These are phyloP conservation scores for Plantago lanceolata DNA, from an alignment of 305 asterid species.

Conservation along the genomic window DNA sequence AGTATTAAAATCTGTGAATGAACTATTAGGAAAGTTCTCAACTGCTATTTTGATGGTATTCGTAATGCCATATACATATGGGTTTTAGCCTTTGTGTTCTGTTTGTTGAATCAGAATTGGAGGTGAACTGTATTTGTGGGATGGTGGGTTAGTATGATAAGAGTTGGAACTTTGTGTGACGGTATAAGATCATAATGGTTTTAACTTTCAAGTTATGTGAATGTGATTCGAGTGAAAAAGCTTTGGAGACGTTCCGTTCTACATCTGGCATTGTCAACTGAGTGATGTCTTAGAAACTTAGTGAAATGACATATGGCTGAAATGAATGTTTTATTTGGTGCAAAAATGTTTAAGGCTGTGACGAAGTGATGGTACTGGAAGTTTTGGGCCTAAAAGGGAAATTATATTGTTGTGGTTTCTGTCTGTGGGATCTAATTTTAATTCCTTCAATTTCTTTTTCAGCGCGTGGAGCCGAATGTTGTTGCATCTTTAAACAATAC, in stretches of 20 bases:
- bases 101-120: background rate
- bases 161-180: background rate
- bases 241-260: background rate
- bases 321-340: background rate
- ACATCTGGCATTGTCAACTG: background rate
- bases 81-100: too few species aligned
- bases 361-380: background rate
- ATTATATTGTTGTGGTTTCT: background rate
- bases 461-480: slow-evolving; percentile 25
- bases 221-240: background rate
- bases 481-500: slow-evolving; percentile 20
- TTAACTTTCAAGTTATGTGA: background rate
- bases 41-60: too few species aligned
- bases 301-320: background rate
- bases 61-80: too few species aligned
- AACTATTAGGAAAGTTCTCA: too few species aligned
- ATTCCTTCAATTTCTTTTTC: slow-evolving; percentile 7
- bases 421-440: slow-evolving; percentile 1
- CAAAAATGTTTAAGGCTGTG: background rate
- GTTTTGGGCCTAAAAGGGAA: background rate
- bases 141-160: background rate
- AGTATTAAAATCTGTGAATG: too few species aligned
- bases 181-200: background rate
- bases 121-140: slow-evolving; percentile 1
- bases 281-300: background rate